A percentile compares a stretch with the other conserved stretches of the same genome.
Conservation (phyloP, 2,329 filamentous ascomycete species). For the Nothomitra cinnamomea region DNA sequence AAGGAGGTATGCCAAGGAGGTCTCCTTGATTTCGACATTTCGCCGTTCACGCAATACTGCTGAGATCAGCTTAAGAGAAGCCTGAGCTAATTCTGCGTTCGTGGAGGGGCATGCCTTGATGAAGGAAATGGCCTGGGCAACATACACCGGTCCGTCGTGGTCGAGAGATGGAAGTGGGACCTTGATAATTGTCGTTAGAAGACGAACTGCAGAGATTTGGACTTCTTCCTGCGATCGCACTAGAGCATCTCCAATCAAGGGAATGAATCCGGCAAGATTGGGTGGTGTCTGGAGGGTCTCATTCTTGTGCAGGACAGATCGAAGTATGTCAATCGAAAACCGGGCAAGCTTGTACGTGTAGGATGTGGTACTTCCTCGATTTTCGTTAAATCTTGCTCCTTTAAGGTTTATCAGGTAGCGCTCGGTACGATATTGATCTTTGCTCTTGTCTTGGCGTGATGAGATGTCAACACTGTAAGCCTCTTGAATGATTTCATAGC, state of each 20-base stretch:
- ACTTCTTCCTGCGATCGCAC: slow-evolving; percentile 80
- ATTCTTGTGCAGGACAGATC: slow-evolving; percentile 73
- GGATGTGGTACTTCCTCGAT: slow-evolving; percentile 55
- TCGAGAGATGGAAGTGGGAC: slow-evolving; percentile 59
- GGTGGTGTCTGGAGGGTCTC: slow-evolving; percentile 60
- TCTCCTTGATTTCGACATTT: slow-evolving; percentile 60
- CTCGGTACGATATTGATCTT: slow-evolving; percentile 43
- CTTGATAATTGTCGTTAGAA: slow-evolving; percentile 73
- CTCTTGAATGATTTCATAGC: slow-evolving; percentile 83
- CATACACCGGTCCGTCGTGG: slow-evolving; percentile 57
- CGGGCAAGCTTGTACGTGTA: slow-evolving; percentile 75
- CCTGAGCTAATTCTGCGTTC: slow-evolving; percentile 69
- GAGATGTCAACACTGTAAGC: slow-evolving; percentile 51
- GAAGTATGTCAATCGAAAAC: slow-evolving; percentile 75
- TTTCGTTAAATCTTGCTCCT: slow-evolving; percentile 56
- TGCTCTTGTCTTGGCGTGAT: slow-evolving; percentile 20
- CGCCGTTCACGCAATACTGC: slow-evolving; percentile 69
- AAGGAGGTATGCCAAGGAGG: slow-evolving; percentile 66
- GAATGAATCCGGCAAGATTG: slow-evolving; percentile 74
- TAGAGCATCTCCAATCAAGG: slow-evolving; percentile 74
- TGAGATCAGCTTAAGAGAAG: slow-evolving; percentile 74
- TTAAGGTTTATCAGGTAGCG: slow-evolving; percentile 66
- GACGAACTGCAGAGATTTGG: slow-evolving; percentile 68
- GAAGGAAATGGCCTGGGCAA: slow-evolving; percentile 67
- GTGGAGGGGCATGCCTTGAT: slow-evolving; percentile 64